Percentiles rank a stretch among this genome's conserved stretches.
phyloP scores from a whole-genome alignment of 176 grass and related monocot genomes.

The Coix lacrymajobi region DNA sequence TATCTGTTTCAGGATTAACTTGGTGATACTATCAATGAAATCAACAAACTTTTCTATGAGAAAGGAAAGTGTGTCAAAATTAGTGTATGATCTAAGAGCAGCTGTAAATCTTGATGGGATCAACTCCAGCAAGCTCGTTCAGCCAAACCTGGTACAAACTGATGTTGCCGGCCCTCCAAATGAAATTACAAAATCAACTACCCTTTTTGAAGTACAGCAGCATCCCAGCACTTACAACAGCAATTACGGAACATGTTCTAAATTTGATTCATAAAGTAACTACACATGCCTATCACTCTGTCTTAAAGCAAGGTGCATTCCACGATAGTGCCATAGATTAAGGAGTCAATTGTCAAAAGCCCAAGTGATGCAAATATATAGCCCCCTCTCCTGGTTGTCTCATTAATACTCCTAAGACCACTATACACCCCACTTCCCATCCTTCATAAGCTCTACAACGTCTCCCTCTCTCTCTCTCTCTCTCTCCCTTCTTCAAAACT shows the following conservation, averaged over 20 bases:
- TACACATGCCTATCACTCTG: constrained; percentile 37
- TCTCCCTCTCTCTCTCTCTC: constrained; percentile 5
- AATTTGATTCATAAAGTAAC: constrained; percentile 47
- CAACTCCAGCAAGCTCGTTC: neutral
- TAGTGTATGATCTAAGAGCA: neutral
- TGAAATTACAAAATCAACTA: constrained; percentile 5
- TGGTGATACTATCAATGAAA: constrained; percentile 2
- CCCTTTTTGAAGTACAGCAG: constrained; percentile 17
- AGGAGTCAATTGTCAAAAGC: constrained; percentile 59
- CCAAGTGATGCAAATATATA: constrained; percentile 42
- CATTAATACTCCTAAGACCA: constrained; percentile 32
- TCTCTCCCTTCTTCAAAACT: constrained; percentile 28
- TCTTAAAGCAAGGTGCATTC: constrained; percentile 46
- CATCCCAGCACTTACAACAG: constrained; percentile 32
- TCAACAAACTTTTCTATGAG: constrained; percentile 5
- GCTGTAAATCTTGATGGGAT: neutral
- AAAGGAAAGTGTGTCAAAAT: constrained; percentile 2
- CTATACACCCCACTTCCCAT: constrained; percentile 38
- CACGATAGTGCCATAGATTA: constrained; percentile 51
- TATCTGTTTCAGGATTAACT: neutral
- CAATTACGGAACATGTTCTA: constrained; percentile 49
- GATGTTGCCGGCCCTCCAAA: constrained; percentile 10
- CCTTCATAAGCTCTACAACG: constrained; percentile 36
- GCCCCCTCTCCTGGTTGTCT: constrained; percentile 9
- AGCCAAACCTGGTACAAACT: neutral